Base-by-base conservation (phyloP, 139 green algal genomes). In the Chlamydomonas incerta region DNA sequence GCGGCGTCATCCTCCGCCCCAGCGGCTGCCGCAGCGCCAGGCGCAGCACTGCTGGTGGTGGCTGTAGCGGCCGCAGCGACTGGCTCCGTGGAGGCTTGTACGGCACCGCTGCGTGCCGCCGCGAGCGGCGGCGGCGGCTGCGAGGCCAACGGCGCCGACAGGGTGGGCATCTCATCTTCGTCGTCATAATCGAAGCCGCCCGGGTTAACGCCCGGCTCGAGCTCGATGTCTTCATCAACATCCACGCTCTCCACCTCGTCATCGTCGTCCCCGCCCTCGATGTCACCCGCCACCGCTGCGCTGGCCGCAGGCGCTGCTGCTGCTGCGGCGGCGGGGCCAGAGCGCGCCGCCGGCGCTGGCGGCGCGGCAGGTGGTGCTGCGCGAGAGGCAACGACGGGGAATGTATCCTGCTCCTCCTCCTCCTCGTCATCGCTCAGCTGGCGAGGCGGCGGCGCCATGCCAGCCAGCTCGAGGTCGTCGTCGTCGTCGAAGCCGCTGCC, bases 211-310 rank as follows among this genome's bases (percentile, higher is more conserved):
- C 79, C 79, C 0, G 65, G 34, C 63, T 85, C 79, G 14, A 74
- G 41, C 66, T 63, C 79, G 20, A 85, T 85, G 21, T 85, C 79
- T 50, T 85, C 79, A 17, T 85, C 79, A 0, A 85, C 41, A 31
- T 85, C 66, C 24, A 9, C 63, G 67, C 79, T 85, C 79, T 3
- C 63, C 24, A 2, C 60, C 9, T n/a, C 60, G 23, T 66, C 60
- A 10, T n/a, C 60, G 77, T 26, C 31, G 1, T 11, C 11, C 34
- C n/a, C 65, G 65, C n/a, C n/a, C 26, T 29, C 31, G n/a, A 11
- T 21, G n/a, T 21, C 8, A 5, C 14, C 65, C 3, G 65, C 65
- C 0, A 29, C n/a, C 31, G 31, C 65, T 3, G 65, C n/a, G n/a
- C 26, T 23, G 2, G 62, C 26, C 26, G 14, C 62, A 1, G 62